Base-by-base conservation (phyloP, 169 alveolate species). In the Plasmodium falciparum region DNA sequence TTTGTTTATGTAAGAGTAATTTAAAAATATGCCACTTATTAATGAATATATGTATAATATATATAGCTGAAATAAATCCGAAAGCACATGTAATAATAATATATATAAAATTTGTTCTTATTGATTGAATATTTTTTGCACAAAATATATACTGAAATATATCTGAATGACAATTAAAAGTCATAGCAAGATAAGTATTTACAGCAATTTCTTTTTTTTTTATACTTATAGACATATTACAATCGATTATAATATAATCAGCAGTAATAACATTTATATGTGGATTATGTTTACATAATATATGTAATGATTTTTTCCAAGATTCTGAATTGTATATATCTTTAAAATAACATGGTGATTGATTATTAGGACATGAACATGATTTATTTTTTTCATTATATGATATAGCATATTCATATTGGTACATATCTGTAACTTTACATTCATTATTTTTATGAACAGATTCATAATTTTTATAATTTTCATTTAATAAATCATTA, bases 281-380 rank as follows among this genome's bases (percentile, higher is more conserved):
- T 6, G 56, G 56, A 66, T 78, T 65, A 0, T 20, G 6, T 13
- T 52, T 56, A 29, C 89, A 78, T 13, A 49, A 39, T 15, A 22
- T 39, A 9, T 78, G 61, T n/a, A 78, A 65, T 17, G 69, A 29
- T 2, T 45, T 29, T 52, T 59, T 78, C 89, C 89, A 78, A 20
- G 11, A 49, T 1, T 65, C 7, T 33, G 80, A 66, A n/a, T 63
- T 59, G 39, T 78, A 78, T 65, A 78, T 33, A 66, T 78, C 89
- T 66, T 78, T 78, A 45, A 78, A 78, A 29, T 78, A 78, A n/a
- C 89, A 78, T 39, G 89, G 69, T 5, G 89, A 11, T 45, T 78
- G 63, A 45, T 78, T 26, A 50, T 12, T 22, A 43, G 89, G 89
- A 7, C 89, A 78, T 6, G 89, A 54, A 33, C 89, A 78, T 0